These are phyloP conservation scores for Monilinia laxa DNA, from an alignment of 2,329 filamentous ascomycete species.

Conservation along the genomic window DNA sequence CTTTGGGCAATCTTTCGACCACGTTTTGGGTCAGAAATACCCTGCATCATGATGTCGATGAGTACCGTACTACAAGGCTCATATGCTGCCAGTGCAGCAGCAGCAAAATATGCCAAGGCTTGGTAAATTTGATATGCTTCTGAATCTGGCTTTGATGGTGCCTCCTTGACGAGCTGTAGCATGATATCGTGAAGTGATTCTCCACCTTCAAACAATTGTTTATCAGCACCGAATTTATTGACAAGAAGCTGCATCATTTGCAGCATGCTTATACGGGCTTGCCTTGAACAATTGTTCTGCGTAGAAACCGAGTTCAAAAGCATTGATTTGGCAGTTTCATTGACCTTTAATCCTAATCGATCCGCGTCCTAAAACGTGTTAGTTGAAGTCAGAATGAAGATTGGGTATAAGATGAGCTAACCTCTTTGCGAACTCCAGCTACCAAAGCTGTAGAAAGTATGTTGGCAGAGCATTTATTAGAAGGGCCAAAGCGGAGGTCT, in stretches of 20 bases:
- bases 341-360: conserved; percentile 26
- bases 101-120: conserved; percentile 35
- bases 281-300: conserved; percentile 23
- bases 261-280: conserved; percentile 32
- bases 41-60: conserved; percentile 33
- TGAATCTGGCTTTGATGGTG: conserved; percentile 11
- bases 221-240: conserved; percentile 38
- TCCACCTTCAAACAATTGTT: conserved; percentile 16
- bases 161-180: conserved; percentile 21
- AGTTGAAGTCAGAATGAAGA: conserved; percentile 11
- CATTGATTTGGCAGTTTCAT: conserved; percentile 32
- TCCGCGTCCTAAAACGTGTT: conserved; percentile 25
- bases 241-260: conserved; percentile 36
- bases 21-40: conserved; percentile 25
- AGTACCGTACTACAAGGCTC: conserved; percentile 28
- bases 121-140: conserved; percentile 32
- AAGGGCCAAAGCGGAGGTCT: conserved; percentile 17
- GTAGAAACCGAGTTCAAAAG: conserved; percentile 30
- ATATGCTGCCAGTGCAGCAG: conserved; percentile 34
- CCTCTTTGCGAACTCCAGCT: conserved; percentile 33
- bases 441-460: conserved; percentile 26
- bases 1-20: conserved; percentile 33
- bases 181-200: conserved; percentile 28
- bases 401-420: conserved; percentile 23
- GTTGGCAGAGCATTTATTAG: conserved; percentile 20